Percentiles rank a stretch among this genome's conserved stretches.
These are phyloP conservation scores for Xylariaceae sp. DNA, from an alignment of 2,329 filamentous ascomycete genomes.

Conservation along the genomic window DNA sequence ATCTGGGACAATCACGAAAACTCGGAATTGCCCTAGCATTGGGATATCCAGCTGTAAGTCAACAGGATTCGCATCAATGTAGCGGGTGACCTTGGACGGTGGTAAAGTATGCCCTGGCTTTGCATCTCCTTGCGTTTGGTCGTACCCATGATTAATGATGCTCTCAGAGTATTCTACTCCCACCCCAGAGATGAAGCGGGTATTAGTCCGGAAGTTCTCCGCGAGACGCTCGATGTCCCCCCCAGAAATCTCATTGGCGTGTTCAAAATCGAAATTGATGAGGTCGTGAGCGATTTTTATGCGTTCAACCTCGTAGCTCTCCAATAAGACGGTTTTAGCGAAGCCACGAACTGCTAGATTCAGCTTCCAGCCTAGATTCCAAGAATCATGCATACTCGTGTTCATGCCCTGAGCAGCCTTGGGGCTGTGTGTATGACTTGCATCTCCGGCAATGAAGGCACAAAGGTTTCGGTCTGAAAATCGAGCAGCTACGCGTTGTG, in stretches of 20 bases:
- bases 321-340: slow-evolving; percentile 59
- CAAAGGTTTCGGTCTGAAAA: slow-evolving; percentile 68
- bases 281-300: slow-evolving; percentile 66
- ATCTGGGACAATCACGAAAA: slow-evolving; percentile 74
- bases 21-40: slow-evolving; percentile 76
- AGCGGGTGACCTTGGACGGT: slow-evolving; percentile 74
- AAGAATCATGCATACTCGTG: slow-evolving; percentile 62
- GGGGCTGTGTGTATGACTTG: slow-evolving; percentile 68
- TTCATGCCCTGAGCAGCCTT: slow-evolving; percentile 69
- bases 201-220: slow-evolving; percentile 73
- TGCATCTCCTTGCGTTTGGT: slow-evolving; percentile 53
- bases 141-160: slow-evolving; percentile 54
- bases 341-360: slow-evolving; percentile 62
- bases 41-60: slow-evolving; percentile 81
- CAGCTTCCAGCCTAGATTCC: slow-evolving; percentile 53
- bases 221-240: slow-evolving; percentile 69
- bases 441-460: slow-evolving; percentile 71
- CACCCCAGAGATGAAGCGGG: slow-evolving; percentile 76
- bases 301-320: slow-evolving; percentile 69
- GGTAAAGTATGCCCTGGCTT: slow-evolving; percentile 64
- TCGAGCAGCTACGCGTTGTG: slow-evolving; percentile 72
- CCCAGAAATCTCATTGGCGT: slow-evolving; percentile 63
- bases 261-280: slow-evolving; percentile 64
- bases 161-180: slow-evolving; percentile 67
- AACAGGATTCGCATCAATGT: slow-evolving; percentile 79